Evolutionary conservation across 225 moss, liverwort and hornwort genomes (phyloP).

Genomic region (Pseudisothecium myosuroides): DNA sequence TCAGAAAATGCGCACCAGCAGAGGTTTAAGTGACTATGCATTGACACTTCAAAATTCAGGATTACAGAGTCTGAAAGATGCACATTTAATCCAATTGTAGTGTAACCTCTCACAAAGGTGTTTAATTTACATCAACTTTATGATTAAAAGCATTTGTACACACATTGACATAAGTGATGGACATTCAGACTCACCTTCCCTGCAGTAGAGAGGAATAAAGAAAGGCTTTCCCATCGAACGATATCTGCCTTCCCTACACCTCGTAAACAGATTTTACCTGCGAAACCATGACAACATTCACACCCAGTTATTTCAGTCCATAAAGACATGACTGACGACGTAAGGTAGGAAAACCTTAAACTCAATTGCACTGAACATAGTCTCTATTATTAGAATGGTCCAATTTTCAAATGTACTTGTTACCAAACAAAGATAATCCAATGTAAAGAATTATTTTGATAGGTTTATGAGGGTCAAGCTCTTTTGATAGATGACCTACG

Average conservation of each 20-base stretch:
- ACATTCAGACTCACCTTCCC: conserved; percentile 44
- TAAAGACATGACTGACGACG: neutral
- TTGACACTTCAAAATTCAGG: neutral
- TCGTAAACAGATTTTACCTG: conserved; percentile 63
- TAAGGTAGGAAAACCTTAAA: neutral
- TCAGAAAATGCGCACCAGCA: neutral
- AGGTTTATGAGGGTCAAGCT: neutral
- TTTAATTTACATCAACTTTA: neutral
- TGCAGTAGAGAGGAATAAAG: conserved; percentile 48
- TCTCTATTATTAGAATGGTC: neutral
- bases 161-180: neutral
- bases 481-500: neutral
- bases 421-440: neutral
- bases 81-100: neutral
- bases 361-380: neutral
- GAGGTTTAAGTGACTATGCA: neutral
- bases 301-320: neutral
- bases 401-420: neutral
- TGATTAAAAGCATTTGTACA: neutral
- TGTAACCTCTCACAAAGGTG: neutral
- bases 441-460: neutral
- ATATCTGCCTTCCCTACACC: conserved; percentile 49
- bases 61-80: neutral
- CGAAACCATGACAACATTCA: neutral
- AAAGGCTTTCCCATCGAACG: conserved; percentile 72